Evolutionary conservation across 2,329 filamentous ascomycete genomes (phyloP).

Genomic region (Zymoseptoria pseudotritici): DNA sequence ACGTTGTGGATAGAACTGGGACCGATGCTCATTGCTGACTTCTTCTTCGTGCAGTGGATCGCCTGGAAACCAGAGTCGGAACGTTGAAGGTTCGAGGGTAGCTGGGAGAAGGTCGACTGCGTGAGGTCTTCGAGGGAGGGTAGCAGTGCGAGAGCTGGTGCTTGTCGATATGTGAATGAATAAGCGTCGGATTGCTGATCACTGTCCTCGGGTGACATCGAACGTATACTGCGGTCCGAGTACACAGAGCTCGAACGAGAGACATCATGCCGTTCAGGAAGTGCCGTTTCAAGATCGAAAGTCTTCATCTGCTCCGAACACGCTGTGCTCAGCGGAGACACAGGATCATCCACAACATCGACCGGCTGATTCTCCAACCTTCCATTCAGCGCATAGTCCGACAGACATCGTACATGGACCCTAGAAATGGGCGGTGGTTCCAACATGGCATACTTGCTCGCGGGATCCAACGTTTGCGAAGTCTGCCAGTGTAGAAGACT

Average conservation of each 20-base stretch:
- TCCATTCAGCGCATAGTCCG: constrained; percentile 24
- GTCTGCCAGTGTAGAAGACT: constrained; percentile 11
- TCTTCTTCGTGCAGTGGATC: constrained; percentile 2
- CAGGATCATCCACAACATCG: constrained; percentile 6
- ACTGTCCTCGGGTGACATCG: neutral
- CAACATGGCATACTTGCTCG: constrained; percentile 20
- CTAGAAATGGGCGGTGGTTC: constrained; percentile 25
- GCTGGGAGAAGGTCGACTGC: neutral
- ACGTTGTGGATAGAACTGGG: constrained; percentile 17
- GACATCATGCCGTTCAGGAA: neutral
- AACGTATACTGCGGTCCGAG: constrained; percentile 1
- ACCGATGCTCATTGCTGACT: constrained; percentile 4
- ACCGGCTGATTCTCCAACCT: constrained; percentile 15
- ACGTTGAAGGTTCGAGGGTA: neutral
- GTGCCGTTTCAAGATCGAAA: neutral
- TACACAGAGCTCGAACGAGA: constrained; percentile 8
- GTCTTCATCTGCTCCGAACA: neutral
- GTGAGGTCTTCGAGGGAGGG: constrained; percentile 6
- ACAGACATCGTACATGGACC: constrained; percentile 24
- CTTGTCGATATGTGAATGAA: constrained; percentile 6
- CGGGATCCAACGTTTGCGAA: constrained; percentile 24
- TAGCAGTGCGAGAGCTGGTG: constrained; percentile 5
- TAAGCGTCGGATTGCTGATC: neutral
- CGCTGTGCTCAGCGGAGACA: constrained; percentile 4
- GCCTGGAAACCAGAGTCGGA: neutral